Evolutionary conservation across 305 asterid species (phyloP), one percentile per base, ranked within the genome.

Genomic region (Plantago coronopus): DNA sequence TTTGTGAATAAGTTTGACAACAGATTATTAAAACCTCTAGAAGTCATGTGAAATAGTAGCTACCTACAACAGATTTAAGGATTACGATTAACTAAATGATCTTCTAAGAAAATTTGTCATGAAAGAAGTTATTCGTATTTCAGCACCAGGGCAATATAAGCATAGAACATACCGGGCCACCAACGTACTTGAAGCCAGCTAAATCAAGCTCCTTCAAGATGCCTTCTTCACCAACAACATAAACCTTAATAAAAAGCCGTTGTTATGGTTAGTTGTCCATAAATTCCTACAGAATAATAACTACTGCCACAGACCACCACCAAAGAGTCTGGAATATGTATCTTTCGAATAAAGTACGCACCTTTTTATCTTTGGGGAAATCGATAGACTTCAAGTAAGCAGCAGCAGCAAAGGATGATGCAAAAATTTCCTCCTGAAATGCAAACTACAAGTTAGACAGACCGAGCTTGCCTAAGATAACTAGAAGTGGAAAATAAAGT

Each of bases 361-460:
- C 99, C 95, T 93, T 93, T 79, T 93, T 93, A 63, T 93, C 94
- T 74, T 93, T 89, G 19, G 99, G 99, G 74, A 89, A 93, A 72
- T 93, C 82, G 63, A 93, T 89, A 4, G 99, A 93, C 75, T 76
- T 80, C 70, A 93, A 78, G 87, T 93, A 93, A 59, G 99, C 99
- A 69, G 99, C 99, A 70, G 96, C 99, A 57, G 99, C 97, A 69
- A 93, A 93, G 58, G 99, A 93, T 34, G 99, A 93, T 19, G 99
- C 97, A 74, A 93, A 93, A 59, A 93, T 93, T 72, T 93, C 99
- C 86, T 93, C 99, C 99, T 93, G 84, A 67, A 76, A 69, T 15
- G 63, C 20, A 45, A 27, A 72, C 61, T 5, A 44, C 51, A 59
- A 65, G 51, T 77, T 72, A 67, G 51, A 70, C 44, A 62, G 23